phyloP scores from a whole-genome alignment of 2,329 filamentous ascomycete genomes.

The Trichoderma pleuroti region DNA sequence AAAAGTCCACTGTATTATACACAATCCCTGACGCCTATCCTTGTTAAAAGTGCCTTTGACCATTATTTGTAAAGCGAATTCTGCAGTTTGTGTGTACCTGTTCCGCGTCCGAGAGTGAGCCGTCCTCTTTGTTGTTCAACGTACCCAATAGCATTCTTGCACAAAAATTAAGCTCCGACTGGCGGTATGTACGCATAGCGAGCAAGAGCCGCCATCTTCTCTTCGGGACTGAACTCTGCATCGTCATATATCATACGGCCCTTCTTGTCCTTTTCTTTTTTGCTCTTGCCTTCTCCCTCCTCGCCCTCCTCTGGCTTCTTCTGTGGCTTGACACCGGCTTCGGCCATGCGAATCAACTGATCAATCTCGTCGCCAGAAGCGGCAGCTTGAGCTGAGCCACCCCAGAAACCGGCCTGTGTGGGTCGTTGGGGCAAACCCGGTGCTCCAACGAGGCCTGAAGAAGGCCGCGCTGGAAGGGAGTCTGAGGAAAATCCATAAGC shows the following conservation, averaged over 20 bases:
- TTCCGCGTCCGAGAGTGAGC: neutral
- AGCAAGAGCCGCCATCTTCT: slow-evolving; percentile 77
- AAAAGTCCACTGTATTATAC: slow-evolving; percentile 2
- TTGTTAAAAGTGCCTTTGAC: slow-evolving; percentile 15
- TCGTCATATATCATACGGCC: slow-evolving; percentile 77
- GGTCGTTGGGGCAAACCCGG: slow-evolving; percentile 46
- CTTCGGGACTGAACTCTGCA: slow-evolving; percentile 76
- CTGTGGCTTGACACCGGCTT: slow-evolving; percentile 54
- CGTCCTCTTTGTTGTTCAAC: neutral
- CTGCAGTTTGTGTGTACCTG: neutral
- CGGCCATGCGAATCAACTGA: slow-evolving; percentile 61
- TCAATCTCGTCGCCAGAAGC: slow-evolving; percentile 59
- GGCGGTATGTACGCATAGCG: slow-evolving; percentile 62
- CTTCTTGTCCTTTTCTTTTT: slow-evolving; percentile 67
- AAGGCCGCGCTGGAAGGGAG: slow-evolving; percentile 46
- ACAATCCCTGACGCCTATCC: slow-evolving; percentile 17
- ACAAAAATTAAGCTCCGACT: slow-evolving; percentile 21
- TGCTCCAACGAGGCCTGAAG: slow-evolving; percentile 36
- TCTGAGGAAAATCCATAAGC: slow-evolving; percentile 38
- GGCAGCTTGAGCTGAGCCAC: slow-evolving; percentile 24
- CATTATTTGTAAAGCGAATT: neutral
- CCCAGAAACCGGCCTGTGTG: slow-evolving; percentile 33
- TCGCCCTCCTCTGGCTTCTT: slow-evolving; percentile 38
- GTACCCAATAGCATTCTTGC: neutral
- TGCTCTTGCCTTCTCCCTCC: slow-evolving; percentile 58